A percentile compares a stretch with the other conserved stretches of the same genome.
Evolutionary conservation across 139 green algal genomes (phyloP).

Genomic region (Chlamydomonas asymmetrica): DNA sequence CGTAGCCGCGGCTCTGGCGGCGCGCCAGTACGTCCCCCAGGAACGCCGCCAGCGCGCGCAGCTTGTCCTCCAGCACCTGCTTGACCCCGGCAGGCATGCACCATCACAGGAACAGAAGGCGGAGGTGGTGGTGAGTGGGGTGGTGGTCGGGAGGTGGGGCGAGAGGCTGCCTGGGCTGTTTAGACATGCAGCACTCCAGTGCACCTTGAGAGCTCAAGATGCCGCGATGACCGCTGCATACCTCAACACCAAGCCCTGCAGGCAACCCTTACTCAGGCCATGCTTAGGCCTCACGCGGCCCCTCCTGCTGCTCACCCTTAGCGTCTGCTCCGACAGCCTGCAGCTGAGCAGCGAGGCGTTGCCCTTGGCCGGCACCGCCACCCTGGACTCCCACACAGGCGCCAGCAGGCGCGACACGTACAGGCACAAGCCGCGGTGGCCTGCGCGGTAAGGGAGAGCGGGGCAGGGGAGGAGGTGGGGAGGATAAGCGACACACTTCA

Average conservation of each 20-base stretch:
- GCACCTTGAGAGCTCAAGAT: too few species aligned
- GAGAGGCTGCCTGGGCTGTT: too few species aligned
- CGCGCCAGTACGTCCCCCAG: constrained; percentile 43
- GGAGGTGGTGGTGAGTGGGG: background rate
- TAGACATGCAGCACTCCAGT: too few species aligned
- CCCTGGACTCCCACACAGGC: constrained; percentile 73
- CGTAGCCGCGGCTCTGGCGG: constrained; percentile 38
- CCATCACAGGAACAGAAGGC: too few species aligned
- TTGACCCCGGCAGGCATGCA: too few species aligned
- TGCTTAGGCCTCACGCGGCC: background rate
- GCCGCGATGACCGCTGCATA: too few species aligned
- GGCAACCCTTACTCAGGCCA: too few species aligned
- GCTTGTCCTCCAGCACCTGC: constrained; percentile 54
- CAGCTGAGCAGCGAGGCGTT: constrained; percentile 21
- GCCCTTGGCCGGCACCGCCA: constrained; percentile 33
- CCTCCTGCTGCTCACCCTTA: constrained; percentile 7
- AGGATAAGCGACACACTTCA: too few species aligned
- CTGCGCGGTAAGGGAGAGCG: too few species aligned
- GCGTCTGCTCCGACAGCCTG: constrained; percentile 27
- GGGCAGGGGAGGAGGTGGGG: too few species aligned
- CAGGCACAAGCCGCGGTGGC: constrained; percentile 80
- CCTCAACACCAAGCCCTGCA: too few species aligned
- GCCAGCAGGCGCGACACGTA: constrained; percentile 75
- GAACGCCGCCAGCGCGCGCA: constrained; percentile 64
- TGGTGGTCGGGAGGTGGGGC: background rate